Evolutionary conservation across 2,329 filamentous ascomycete species (phyloP), one percentile per base, ranked within the genome.

Genomic region (Neophaeococcomyces mojaviensis): DNA sequence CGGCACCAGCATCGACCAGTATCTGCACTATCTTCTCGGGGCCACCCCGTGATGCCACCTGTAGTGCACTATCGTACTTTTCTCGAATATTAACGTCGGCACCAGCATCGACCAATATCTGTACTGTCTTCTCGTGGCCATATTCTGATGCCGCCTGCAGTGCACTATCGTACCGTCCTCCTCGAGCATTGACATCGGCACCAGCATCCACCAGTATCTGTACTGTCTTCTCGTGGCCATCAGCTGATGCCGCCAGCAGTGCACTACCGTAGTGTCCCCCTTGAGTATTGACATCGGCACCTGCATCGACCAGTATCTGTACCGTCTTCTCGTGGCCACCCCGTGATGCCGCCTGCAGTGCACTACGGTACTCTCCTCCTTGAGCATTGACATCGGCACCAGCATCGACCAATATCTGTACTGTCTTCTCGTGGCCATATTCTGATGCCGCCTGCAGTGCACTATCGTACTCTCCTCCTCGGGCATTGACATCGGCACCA

Each of bases 401-500:
- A 6, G 5, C 5, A 28, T 48, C 19, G n/a, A 51, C 33, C 9
- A 51, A 32, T n/a, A 43, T 5, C 16, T 37, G 18, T 28, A 49
- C 37, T 12, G 48, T 42, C 12, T 37, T 31, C 18, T 9, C 36
- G 20, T 49, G 48, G 4, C 44, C 44, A 16, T 34, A 19, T 15
- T 30, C 16, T 12, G n/a, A 13, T 13, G 63, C 62, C 18, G 53
- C 52, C 15, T 57, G 56, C 4, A 67, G 53, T 2, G 61, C 55
- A n/a, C 44, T 59, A 6, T 58, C 57, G 36, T 56, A 49, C 10
- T 33, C 24, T n/a, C 55, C 52, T 18, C 32, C 48, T 35, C 44
- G n/a, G 10, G 47, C 39, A 43, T 52, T 52, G 37, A 54, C 41
- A 37, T 56, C 49, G 13, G 55, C 57, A 12, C 49, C 46, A 9